Conservation (phyloP, 169 alveolate genomes). For the Prorocentrum cordatum region DNA sequence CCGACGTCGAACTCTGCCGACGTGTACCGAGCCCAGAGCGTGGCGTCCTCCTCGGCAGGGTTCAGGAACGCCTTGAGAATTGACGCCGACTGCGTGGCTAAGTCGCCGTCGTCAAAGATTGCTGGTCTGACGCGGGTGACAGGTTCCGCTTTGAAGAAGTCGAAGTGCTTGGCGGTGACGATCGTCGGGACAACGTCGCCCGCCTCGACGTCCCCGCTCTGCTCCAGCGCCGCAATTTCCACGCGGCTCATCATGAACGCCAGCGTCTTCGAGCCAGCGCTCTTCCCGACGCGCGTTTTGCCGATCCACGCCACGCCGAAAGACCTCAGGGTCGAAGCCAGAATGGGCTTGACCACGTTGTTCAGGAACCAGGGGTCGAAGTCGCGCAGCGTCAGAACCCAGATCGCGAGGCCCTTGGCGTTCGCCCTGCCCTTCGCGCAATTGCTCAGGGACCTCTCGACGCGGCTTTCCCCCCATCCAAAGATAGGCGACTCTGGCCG, state of each 20-base stretch:
- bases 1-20: conserved; percentile 10
- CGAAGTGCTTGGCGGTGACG: conserved; percentile 31
- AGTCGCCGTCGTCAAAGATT: conserved; percentile 4
- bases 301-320: conserved; percentile 15
- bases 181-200: not conserved
- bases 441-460: not conserved
- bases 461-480: not conserved
- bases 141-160: conserved; percentile 37
- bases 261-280: not conserved
- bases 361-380: not conserved
- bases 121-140: not conserved
- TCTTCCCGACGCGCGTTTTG: not conserved
- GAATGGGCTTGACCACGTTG: not conserved
- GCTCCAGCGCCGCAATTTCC: not conserved
- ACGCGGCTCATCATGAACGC: not conserved
- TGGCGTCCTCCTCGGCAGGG: conserved; percentile 32
- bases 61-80: conserved; percentile 16
- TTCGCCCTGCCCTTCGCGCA: not conserved
- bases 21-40: conserved; percentile 16
- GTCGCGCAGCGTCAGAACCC: not conserved
- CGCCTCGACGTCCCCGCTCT: not conserved
- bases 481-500: not conserved
- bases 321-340: not conserved
- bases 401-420: conserved; percentile 9
- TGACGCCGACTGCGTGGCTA: not conserved